A percentile compares a stretch with the other conserved stretches of the same genome.
These are phyloP conservation scores for Zopfia rhizophila DNA, from an alignment of 2,329 filamentous ascomycete species.

Conservation along the genomic window DNA sequence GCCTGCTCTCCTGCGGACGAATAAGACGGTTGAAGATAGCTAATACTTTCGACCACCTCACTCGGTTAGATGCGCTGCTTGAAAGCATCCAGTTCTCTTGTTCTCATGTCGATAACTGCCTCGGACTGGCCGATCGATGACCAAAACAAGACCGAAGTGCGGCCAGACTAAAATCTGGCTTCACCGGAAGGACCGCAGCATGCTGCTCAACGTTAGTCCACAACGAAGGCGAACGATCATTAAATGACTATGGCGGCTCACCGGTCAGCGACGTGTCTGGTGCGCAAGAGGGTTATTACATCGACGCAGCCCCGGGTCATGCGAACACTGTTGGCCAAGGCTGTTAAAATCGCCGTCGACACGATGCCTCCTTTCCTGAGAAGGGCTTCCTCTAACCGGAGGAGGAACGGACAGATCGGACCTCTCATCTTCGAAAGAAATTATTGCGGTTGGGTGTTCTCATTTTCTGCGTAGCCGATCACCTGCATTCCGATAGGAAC, in stretches of 20 bases:
- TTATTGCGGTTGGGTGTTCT: conserved; percentile 3
- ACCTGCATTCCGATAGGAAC: conserved; percentile 15
- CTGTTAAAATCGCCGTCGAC: conserved; percentile 19
- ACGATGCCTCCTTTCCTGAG: conserved; percentile 2
- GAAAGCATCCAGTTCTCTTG: conserved; percentile 13
- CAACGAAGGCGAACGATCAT: conserved; percentile 7
- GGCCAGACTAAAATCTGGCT: conserved; percentile 13
- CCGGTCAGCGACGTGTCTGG: conserved; percentile 31
- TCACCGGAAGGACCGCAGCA: conserved; percentile 32
- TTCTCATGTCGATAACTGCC: conserved; percentile 8
- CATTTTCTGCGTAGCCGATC: background rate
- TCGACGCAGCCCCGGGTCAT: conserved; percentile 26
- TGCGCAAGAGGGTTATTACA: conserved; percentile 17
- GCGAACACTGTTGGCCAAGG: conserved; percentile 27
- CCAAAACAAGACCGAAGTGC: conserved; percentile 23
- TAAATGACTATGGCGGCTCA: conserved; percentile 17
- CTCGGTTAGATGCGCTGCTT: conserved; percentile 26
- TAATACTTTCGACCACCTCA: conserved; percentile 10
- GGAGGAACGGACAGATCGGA: background rate
- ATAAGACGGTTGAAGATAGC: conserved; percentile 16
- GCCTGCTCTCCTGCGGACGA: conserved; percentile 15
- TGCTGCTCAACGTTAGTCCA: conserved; percentile 14
- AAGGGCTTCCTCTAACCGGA: background rate
- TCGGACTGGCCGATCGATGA: conserved; percentile 18
- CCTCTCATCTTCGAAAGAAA: background rate